Conservation (phyloP, 371 early-diverging fungal genomes). For the Parasitella parasitica region DNA sequence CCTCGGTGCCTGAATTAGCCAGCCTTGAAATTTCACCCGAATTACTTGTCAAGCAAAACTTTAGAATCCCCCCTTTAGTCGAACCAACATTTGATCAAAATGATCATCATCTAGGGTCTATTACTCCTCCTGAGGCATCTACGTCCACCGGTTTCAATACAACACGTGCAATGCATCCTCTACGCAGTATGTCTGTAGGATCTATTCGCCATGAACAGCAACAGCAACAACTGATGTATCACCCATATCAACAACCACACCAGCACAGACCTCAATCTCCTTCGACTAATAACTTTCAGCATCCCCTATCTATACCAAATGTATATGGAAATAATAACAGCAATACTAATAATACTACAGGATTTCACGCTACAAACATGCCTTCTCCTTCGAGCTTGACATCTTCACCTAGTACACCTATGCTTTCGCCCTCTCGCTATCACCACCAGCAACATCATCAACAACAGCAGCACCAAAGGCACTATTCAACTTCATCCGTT, state of each 20-base stretch:
- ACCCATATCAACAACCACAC: neutral
- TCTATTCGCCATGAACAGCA: constrained; percentile 23
- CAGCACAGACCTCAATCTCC: neutral
- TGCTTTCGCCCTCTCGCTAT: constrained; percentile 34
- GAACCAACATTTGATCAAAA: constrained; percentile 36
- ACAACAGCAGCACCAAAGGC: constrained; percentile 30
- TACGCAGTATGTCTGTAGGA: constrained; percentile 43
- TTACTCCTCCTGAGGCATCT: constrained; percentile 24
- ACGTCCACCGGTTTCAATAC: constrained; percentile 14
- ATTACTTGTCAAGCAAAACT: constrained; percentile 51
- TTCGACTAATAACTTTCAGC: constrained; percentile 4
- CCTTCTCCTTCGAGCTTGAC: constrained; percentile 38
- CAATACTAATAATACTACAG: neutral
- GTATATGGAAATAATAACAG: constrained; percentile 4
- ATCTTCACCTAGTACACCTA: constrained; percentile 38
- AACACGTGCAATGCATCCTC: constrained; percentile 24
- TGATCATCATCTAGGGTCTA: constrained; percentile 7
- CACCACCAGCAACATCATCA: neutral
- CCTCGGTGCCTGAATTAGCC: constrained; percentile 52
- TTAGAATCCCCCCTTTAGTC: constrained; percentile 51
- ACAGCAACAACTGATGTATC: constrained; percentile 13
- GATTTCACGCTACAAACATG: constrained; percentile 9
- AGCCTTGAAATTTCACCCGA: constrained; percentile 57
- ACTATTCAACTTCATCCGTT: constrained; percentile 27
- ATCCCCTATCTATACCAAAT: constrained; percentile 21